These are phyloP conservation scores for Rubroboletus pulcherrimus DNA, from an alignment of 768 basidiomycete genomes.

Conservation along the genomic window DNA sequence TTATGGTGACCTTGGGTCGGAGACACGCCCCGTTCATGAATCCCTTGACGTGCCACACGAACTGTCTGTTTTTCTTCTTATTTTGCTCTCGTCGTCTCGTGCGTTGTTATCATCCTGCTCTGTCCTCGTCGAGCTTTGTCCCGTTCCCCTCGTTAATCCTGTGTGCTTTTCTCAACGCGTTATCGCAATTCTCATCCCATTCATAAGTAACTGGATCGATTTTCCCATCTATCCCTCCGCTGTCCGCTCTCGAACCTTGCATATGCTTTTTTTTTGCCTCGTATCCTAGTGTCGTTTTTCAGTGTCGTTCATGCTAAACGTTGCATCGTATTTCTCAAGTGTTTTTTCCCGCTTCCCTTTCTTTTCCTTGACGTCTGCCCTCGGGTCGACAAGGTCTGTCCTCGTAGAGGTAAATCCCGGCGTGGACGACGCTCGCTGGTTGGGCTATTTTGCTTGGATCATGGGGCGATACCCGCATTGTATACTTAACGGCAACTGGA, in stretches of 20 bases:
- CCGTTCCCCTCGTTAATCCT: not conserved
- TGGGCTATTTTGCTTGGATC: not conserved
- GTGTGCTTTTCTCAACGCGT: not conserved
- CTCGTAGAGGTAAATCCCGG: not conserved
- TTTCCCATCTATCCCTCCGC: not conserved
- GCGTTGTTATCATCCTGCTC: not conserved
- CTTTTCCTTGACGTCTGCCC: not conserved
- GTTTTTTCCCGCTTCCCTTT: not conserved
- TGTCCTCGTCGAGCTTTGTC: not conserved
- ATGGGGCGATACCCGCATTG: constrained; percentile 8
- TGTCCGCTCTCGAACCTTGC: not conserved
- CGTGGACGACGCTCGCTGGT: not conserved
- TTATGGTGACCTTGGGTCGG: not conserved
- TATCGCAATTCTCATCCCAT: not conserved
- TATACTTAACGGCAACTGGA: constrained; percentile 6
- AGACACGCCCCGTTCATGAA: not conserved
- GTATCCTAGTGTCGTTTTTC: constrained; percentile 1
- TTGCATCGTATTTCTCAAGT: not conserved
- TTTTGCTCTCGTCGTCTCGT: not conserved
- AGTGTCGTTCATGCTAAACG: not conserved
- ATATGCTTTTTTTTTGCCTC: not conserved
- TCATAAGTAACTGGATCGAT: not conserved
- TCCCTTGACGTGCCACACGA: not conserved
- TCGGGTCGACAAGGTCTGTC: not conserved
- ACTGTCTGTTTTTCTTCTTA: not conserved